A percentile compares a stretch with the other conserved stretches of the same genome.
Evolutionary conservation across 192 early-diverging fungal genomes (phyloP).

Genomic region (Paraglomus brasilianum): DNA sequence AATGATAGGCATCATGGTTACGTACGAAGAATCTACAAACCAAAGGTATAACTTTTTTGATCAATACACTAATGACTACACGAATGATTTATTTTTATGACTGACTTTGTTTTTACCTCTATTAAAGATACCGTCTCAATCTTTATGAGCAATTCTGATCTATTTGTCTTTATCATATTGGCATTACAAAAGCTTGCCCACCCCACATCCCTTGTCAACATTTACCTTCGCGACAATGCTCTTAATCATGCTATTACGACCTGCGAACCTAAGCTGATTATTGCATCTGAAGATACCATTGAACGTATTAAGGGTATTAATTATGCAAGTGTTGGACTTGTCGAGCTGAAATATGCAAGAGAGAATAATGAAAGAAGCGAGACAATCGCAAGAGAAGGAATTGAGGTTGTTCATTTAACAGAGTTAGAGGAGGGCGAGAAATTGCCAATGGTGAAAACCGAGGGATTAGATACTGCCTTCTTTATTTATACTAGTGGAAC

Average conservation of each 20-base stretch:
- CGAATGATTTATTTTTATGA: no score
- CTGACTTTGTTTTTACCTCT: no score
- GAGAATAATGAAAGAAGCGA: conserved; percentile 28
- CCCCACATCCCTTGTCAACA: conserved; percentile 60
- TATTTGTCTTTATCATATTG: conserved; percentile 54
- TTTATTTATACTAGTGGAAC: conserved; percentile 57
- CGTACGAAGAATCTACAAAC: no score
- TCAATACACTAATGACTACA: no score
- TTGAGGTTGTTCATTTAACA: conserved; percentile 42
- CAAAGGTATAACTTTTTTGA: no score
- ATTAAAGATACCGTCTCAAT: conserved; percentile 49
- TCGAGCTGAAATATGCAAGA: conserved; percentile 34
- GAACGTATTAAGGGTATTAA: conserved; percentile 30
- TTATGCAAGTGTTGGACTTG: conserved; percentile 31
- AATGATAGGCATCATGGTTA: no score
- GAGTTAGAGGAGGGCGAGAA: conserved; percentile 32
- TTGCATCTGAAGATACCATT: conserved; percentile 34
- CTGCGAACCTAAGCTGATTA: conserved; percentile 33
- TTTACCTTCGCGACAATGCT: conserved; percentile 44
- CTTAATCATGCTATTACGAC: conserved; percentile 47
- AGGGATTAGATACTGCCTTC: conserved; percentile 32
- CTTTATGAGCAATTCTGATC: conserved; percentile 58
- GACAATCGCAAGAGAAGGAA: conserved; percentile 33
- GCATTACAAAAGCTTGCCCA: conserved; percentile 59
- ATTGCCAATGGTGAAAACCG: conserved; percentile 24